These are phyloP conservation scores for Phlyctochytrium arcticum DNA, from an alignment of 192 early-diverging fungal genomes.

Conservation along the genomic window DNA sequence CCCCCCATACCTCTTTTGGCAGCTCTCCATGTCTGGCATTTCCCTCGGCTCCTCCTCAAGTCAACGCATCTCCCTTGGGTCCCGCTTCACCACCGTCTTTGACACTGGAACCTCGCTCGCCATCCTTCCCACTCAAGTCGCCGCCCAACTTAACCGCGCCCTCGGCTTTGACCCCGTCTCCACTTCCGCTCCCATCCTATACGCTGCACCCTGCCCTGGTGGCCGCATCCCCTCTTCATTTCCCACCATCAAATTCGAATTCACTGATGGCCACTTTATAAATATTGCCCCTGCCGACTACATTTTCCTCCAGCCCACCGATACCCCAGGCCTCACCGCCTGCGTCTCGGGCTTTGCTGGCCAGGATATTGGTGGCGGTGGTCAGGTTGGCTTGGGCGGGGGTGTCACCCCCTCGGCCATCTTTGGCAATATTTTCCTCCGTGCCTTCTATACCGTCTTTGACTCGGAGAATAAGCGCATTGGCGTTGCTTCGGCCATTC, in stretches of 20 bases:
- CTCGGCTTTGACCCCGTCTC: constrained; percentile 1
- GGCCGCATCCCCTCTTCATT: constrained; percentile 3
- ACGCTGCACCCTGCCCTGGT: constrained; percentile 5
- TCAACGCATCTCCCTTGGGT: not conserved
- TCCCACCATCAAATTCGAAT: constrained; percentile 9
- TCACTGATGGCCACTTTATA: not conserved
- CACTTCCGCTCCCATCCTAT: constrained; percentile 9
- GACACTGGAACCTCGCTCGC: constrained; percentile 39
- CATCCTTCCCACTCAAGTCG: constrained; percentile 13
- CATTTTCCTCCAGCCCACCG: constrained; percentile 15
- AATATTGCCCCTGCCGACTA: constrained; percentile 18
- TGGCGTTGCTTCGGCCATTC: constrained; percentile 25
- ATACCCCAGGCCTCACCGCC: not conserved
- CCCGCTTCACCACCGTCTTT: constrained; percentile 20
- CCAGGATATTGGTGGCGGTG: constrained; percentile 10
- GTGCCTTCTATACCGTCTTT: constrained; percentile 42
- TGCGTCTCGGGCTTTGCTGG: constrained; percentile 25
- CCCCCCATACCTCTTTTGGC: constrained; percentile 9
- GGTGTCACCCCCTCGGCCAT: constrained; percentile 14
- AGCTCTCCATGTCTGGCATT: constrained; percentile 4
- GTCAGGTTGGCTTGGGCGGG: not conserved
- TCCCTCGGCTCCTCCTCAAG: not conserved
- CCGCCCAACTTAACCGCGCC: constrained; percentile 3
- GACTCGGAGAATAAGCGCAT: constrained; percentile 18
- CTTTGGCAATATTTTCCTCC: constrained; percentile 38